Evolutionary conservation across 768 basidiomycete species (phyloP), one percentile per base, ranked within the genome.

Genomic region (Strobilomyces confusus): DNA sequence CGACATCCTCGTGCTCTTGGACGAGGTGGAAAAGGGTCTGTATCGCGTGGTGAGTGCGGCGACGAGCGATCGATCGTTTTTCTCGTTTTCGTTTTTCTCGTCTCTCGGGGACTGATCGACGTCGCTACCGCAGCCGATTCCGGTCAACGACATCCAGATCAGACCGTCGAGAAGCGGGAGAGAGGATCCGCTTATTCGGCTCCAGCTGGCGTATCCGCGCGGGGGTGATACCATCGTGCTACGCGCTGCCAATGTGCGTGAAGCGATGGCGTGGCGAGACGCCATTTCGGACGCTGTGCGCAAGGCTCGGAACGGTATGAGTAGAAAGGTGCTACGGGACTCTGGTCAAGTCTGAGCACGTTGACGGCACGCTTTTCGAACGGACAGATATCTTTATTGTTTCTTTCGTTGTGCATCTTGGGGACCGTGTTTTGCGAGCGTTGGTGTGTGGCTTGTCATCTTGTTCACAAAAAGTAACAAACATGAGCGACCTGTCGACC

Each of bases 1-100:
- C 63, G 95, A 98, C 64, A 88, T 95, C 38, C 68, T 98, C 44
- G 83, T 98, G 4, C 75, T 98, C 52, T 86, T 92, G 19, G 91
- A 94, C 59, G 85, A 84, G 30, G 68, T 70, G 1, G 80, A 80
- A 25, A 82, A 79, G 56, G 83, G 82, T 13, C 65, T 95, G 14
- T 95, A 95, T 69, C 81, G 89, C 36, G 88, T 93, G 82, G 93
- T 93, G 49, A 61, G 84, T 72, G 32, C 32, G 9, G 22, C 1
- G 3, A 6, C n/a, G 25, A 17, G 8, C 25, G 40, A 33, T 44
- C 46, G 45, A 58, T 32, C 42, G 2, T 26, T 44, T n/a, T n/a
- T n/a, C n/a, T n/a, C 29, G 29, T 29, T 9, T 29, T 1, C 26
- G 26, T 29, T 29, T 29, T 29, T 8, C 9, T 8, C 22, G 5